Evolutionary conservation across 1,284 basidiomycete genomes (phyloP), one percentile per base, ranked within the genome.

Genomic region (Boletus holoroseus): DNA sequence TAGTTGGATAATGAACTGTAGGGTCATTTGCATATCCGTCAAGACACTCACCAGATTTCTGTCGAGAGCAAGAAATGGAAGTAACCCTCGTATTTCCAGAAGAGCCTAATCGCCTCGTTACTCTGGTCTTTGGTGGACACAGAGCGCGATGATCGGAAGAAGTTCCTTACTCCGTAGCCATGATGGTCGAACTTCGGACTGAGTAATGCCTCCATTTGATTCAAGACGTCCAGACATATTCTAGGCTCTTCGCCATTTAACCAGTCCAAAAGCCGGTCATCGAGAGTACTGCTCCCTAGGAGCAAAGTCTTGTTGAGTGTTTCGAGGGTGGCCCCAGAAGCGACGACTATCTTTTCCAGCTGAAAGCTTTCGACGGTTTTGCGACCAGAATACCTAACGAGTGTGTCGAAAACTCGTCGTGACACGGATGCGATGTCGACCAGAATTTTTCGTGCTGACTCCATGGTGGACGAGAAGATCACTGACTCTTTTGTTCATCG

Each of bases 291-390:
- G 6, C 2, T 9, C 13, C 35, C 11, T 1, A 53, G 35, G 9
- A 53, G 20, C 12, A 32, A 20, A 1, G 44, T 24, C 26, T 26
- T 47, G 30, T 47, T 47, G 28, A 47, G 55, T 2, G 36, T 18
- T 35, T 49, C 51, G 18, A 55, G 46, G 31, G 50, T 1, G 2
- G 43, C 18, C 1, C 20, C 1, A 12, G 55, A 55, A 4, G 39
- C 40, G 6, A 56, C 47, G 32, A 51, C 37, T 13, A 55, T 31
- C 32, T 38, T 58, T 12, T 56, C 46, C 15, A 58, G n/a, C 31
- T n/a, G 45, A 28, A 56, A 46, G 39, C 47, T 51, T 40, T 60
- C 58, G 16, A 42, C 22, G 2, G 58, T 55, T 45, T 52, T 61
- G n/a, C 8, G 15, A 16, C 47, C 47, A 2, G 18, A 3, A 6